Conservation (phyloP, 805 yeast species). For the Priceomyces carsonii region DNA sequence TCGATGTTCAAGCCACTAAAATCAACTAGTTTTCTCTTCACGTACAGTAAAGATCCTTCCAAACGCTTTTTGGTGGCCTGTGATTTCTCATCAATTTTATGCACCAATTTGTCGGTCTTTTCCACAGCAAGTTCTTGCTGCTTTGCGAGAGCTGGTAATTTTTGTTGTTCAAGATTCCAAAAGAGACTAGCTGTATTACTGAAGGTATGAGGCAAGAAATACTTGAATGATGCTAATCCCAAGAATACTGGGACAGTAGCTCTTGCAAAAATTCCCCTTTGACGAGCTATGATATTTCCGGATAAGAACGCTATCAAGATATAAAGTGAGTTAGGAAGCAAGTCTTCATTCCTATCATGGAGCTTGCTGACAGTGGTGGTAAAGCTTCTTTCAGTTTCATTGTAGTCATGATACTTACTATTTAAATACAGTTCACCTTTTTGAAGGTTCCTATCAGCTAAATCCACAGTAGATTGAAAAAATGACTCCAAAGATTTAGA, state of each 20-base stretch:
- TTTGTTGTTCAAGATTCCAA: slow-evolving; percentile 60
- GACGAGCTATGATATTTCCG: slow-evolving; percentile 74
- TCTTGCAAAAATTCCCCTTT: slow-evolving; percentile 57
- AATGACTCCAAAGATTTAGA: slow-evolving; percentile 48
- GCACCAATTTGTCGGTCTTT: slow-evolving; percentile 46
- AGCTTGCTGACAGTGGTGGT: slow-evolving; percentile 62
- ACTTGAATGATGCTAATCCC: slow-evolving; percentile 64
- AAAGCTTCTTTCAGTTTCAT: slow-evolving; percentile 61
- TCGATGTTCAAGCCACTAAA: slow-evolving; percentile 71
- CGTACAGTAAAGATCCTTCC: slow-evolving; percentile 33
- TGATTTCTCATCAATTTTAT: slow-evolving; percentile 45
- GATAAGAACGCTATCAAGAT: slow-evolving; percentile 66
- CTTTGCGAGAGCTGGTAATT: slow-evolving; percentile 63
- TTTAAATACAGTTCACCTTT: slow-evolving; percentile 37
- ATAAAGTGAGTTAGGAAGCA: slow-evolving; percentile 71
- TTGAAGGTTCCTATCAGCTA: slow-evolving; percentile 32
- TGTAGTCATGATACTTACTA: slow-evolving; percentile 49
- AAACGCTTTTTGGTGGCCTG: slow-evolving; percentile 38
- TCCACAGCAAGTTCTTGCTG: slow-evolving; percentile 54
- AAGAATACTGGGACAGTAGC: slow-evolving; percentile 56
- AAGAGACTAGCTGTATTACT: slow-evolving; percentile 55
- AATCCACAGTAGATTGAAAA: slow-evolving; percentile 50
- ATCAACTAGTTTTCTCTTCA: slow-evolving; percentile 48
- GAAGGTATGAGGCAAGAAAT: slow-evolving; percentile 74
- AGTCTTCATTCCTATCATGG: slow-evolving; percentile 64